A percentile compares a stretch with the other conserved stretches of the same genome.
These are phyloP conservation scores for Staphylotrichum longicolle DNA, from an alignment of 495 filamentous ascomycete species.

Conservation along the genomic window DNA sequence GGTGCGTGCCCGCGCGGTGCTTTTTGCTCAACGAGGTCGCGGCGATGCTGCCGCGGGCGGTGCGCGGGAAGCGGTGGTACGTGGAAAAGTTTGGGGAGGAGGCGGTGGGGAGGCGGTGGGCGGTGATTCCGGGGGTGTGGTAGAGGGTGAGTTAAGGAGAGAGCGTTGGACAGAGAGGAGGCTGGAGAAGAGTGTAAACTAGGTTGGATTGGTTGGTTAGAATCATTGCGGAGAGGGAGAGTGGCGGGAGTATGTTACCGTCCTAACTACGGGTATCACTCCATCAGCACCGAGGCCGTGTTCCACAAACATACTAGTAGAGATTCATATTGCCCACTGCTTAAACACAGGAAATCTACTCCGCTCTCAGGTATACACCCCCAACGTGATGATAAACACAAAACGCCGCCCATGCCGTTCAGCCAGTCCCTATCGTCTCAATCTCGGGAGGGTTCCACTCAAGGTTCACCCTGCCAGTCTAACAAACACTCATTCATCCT, in stretches of 20 bases:
- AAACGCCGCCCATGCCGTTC: conserved; percentile 26
- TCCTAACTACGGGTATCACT: background rate
- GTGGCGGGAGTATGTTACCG: no score
- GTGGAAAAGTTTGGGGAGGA: conserved; percentile 79
- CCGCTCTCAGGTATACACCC: conserved; percentile 20
- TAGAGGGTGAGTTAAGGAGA: conserved; percentile 24
- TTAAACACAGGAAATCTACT: conserved; percentile 17
- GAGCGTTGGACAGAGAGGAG: conserved; percentile 48
- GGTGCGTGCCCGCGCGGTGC: conserved; percentile 67
- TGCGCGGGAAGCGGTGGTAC: conserved; percentile 86
- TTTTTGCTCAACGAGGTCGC: conserved; percentile 85
- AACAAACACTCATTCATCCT: conserved; percentile 9
- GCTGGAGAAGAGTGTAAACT: background rate
- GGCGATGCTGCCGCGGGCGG: conserved; percentile 86
- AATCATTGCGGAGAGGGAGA: no score
- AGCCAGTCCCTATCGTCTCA: conserved; percentile 20
- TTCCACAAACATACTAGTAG: background rate
- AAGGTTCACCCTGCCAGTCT: background rate
- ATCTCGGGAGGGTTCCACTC: conserved; percentile 18
- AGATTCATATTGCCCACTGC: background rate
- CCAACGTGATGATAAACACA: conserved; percentile 16
- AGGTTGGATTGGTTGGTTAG: background rate
- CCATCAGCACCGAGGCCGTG: background rate
- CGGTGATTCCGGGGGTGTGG: conserved; percentile 76
- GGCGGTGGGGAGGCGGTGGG: conserved; percentile 69